Base-by-base conservation (phyloP, 108 stramenopile species). In the Discostella pseudostelligera region DNA sequence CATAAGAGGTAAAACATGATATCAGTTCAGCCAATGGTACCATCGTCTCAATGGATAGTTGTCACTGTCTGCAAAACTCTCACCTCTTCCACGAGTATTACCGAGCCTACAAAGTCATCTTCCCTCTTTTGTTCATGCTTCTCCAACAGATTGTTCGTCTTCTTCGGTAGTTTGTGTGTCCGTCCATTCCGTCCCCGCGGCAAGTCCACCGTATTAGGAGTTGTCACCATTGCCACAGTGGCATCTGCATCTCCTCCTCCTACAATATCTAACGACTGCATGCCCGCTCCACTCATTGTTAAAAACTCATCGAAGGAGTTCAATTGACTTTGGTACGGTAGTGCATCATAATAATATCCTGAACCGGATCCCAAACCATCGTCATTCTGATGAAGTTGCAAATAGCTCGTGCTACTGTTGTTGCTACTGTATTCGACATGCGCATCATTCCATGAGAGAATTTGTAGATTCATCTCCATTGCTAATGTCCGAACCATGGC, bases 281-380 rank as follows among this genome's bases (percentile, higher is more conserved):
- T 84, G 2, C 90, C 90, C 32, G 72, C 48, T 22, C 86, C 87
- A 58, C 62, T 57, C 46, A 63, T 58, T 17, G 59, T 61, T 47
- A 94, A 75, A 70, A 90, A 94, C 39, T 87, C 84, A 20, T 85
- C 70, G 81, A 90, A 94, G 29, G 85, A 88, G 46, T 69, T 59
- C 67, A 92, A 28, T 40, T 76, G 74, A 69, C 70, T 76, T 36
- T 76, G 74, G 54, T 80, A 76, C 26, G 58, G 86, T 44, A 60
- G 66, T 39, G 42, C 50, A 25, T 37, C 47, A 35, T 49, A 16
- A 13, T 13, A 5, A 61, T 42, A 47, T 32, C 3, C 3, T 32
- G 32, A 32, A 32, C 32, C 32, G 32, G 32, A 32, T 32, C 32
- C 32, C 4, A 32, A 5, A 20, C 10, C 21, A 25, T 5, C 21